Conservation (phyloP, 306 rosid species). For the Lotus japonicus region DNA sequence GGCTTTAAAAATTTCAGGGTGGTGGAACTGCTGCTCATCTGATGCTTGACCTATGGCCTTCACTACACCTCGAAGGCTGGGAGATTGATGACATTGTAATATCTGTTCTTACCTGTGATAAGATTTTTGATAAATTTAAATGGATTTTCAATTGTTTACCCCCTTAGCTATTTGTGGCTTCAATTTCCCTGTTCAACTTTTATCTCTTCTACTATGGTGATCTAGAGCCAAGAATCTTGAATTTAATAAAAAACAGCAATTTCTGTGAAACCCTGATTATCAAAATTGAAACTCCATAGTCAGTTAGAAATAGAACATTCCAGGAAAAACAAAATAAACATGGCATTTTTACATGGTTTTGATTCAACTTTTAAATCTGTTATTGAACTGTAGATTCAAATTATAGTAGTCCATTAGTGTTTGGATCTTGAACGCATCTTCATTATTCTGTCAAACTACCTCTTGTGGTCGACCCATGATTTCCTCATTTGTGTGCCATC, state of each 20-base stretch:
- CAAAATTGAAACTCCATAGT: not conserved
- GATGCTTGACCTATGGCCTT: slow-evolving; percentile 91
- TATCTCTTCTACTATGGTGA: not conserved
- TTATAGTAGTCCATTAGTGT: not conserved
- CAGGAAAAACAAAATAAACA: not conserved
- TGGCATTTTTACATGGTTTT: not conserved
- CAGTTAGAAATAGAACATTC: not conserved
- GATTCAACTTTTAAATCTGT: not conserved
- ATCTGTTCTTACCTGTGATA: slow-evolving; percentile 9
- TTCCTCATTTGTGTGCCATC: not conserved
- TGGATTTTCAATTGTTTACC: not conserved
- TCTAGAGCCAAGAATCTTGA: not conserved
- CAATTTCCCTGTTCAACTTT: not conserved
- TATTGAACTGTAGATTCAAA: not conserved
- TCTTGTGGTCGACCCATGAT: not conserved
- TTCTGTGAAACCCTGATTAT: not conserved
- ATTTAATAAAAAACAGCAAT: not conserved
- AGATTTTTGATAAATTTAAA: slow-evolving; percentile 6
- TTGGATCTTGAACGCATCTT: not conserved
- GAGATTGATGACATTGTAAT: slow-evolving; percentile 85
- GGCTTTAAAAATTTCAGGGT: slow-evolving; percentile 53
- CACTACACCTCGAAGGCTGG: slow-evolving; percentile 93
- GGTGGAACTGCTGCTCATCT: slow-evolving; percentile 91
- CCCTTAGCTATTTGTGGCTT: not conserved
- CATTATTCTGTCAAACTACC: not conserved